Evolutionary conservation across 306 rosid species (phyloP).

Genomic region (Dicorynia guianensis): DNA sequence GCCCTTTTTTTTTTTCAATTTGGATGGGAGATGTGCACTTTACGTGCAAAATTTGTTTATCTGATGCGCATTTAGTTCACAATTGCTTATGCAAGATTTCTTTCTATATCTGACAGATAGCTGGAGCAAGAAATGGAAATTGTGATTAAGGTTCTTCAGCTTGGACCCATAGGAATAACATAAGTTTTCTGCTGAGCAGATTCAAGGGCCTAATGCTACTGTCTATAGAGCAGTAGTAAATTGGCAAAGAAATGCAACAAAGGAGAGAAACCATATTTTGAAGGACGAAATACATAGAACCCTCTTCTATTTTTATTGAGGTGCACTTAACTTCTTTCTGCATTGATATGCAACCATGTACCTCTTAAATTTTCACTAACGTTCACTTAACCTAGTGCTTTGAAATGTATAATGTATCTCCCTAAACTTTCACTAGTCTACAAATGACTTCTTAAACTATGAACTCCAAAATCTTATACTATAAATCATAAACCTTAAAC

Average conservation of each 20-base stretch:
- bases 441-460: too few species aligned
- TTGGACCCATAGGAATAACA: slow-evolving; percentile 96
- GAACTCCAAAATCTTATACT: too few species aligned
- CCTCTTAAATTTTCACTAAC: too few species aligned
- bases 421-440: too few species aligned
- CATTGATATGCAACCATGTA: too few species aligned
- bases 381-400: too few species aligned
- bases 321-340: too few species aligned
- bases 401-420: too few species aligned
- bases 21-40: not conserved
- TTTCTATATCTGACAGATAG: slow-evolving; percentile 53
- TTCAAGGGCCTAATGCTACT: slow-evolving; percentile 60
- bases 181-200: slow-evolving; percentile 82
- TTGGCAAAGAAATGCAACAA: slow-evolving; percentile 71
- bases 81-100: slow-evolving; percentile 26
- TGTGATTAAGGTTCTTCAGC: slow-evolving; percentile 85
- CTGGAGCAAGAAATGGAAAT: slow-evolving; percentile 90
- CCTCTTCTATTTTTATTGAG: too few species aligned
- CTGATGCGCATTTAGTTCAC: not conserved
- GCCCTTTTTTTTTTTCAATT: slow-evolving; percentile 19
- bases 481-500: too few species aligned
- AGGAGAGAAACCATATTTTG: slow-evolving; percentile 48
- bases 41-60: not conserved
- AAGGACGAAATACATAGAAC: slow-evolving; percentile 35
- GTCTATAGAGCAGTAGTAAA: slow-evolving; percentile 72